Conservation (phyloP, 78 protist species). For the Tieghemostelium lacteum region DNA sequence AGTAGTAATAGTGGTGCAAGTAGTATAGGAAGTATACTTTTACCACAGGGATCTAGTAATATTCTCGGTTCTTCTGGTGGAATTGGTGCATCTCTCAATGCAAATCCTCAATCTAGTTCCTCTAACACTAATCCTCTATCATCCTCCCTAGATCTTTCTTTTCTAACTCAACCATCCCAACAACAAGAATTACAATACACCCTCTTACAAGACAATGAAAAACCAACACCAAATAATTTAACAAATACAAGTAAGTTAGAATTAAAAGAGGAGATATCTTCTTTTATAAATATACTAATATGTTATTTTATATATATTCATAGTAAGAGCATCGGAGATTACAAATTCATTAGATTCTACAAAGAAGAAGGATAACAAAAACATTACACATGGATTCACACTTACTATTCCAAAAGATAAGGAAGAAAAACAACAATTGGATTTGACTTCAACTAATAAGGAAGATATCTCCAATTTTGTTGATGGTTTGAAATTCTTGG, state of each 20-base stretch:
- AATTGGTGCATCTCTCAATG: too few relatives aligned
- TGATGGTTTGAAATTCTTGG: constrained; percentile 14
- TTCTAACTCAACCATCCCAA: not conserved
- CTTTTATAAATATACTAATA: too few relatives aligned
- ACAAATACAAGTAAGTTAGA: not conserved
- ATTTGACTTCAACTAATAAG: not conserved
- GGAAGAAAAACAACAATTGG: not conserved
- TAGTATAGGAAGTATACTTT: too few relatives aligned
- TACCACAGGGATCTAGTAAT: too few relatives aligned
- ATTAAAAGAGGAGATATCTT: too few relatives aligned
- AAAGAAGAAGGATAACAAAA: not conserved
- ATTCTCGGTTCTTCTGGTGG: too few relatives aligned
- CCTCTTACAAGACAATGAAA: not conserved
- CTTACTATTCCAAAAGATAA: not conserved
- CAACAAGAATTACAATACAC: not conserved
- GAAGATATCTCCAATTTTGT: constrained; percentile 39
- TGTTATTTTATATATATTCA: too few relatives aligned
- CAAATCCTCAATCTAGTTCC: not conserved
- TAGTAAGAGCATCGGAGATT: not conserved
- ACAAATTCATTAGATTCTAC: not conserved
- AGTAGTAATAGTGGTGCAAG: too few relatives aligned
- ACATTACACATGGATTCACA: not conserved
- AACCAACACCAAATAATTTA: not conserved
- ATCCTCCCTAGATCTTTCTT: not conserved
- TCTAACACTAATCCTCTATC: not conserved